Conservation (phyloP, 108 stramenopile genomes). For the Seminavis robusta region DNA sequence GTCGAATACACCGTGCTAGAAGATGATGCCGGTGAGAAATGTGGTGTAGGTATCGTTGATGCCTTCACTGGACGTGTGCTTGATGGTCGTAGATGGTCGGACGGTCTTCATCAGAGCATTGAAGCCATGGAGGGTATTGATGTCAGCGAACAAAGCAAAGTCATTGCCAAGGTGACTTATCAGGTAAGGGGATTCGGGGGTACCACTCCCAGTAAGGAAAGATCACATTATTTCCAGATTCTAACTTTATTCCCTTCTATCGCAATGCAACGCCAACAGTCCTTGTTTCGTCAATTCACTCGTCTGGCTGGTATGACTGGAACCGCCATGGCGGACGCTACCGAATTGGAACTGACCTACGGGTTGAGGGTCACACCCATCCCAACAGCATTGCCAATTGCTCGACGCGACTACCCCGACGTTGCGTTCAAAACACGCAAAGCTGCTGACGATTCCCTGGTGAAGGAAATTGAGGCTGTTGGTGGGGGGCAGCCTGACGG, state of each 20-base stretch:
- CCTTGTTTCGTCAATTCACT: conserved; percentile 86
- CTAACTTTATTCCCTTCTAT: not conserved
- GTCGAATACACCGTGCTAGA: conserved; percentile 83
- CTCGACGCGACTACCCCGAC: conserved; percentile 91
- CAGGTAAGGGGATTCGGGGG: too few species aligned
- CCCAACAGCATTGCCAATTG: conserved; percentile 91
- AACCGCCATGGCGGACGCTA: conserved; percentile 87
- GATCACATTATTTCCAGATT: too few species aligned
- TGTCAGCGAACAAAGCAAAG: conserved; percentile 85
- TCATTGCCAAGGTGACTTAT: conserved; percentile 95
- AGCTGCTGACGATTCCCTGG: conserved; percentile 77
- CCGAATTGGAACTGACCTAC: conserved; percentile 87
- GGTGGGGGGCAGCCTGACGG: conserved; percentile 69
- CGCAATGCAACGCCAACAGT: too few species aligned
- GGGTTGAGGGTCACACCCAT: conserved; percentile 76
- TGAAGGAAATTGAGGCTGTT: conserved; percentile 78
- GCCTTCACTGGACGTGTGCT: conserved; percentile 93
- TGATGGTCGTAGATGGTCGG: conserved; percentile 93
- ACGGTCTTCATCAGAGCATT: conserved; percentile 96
- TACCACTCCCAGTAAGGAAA: too few species aligned
- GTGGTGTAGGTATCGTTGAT: conserved; percentile 90
- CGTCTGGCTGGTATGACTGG: conserved; percentile 94
- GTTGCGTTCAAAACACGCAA: conserved; percentile 90
- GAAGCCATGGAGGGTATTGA: conserved; percentile 93
- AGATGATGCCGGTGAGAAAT: conserved; percentile 32